A percentile compares a stretch with the other conserved stretches of the same genome.
phyloP scores from a whole-genome alignment of 768 basidiomycete genomes.

The Phaffia australis region DNA sequence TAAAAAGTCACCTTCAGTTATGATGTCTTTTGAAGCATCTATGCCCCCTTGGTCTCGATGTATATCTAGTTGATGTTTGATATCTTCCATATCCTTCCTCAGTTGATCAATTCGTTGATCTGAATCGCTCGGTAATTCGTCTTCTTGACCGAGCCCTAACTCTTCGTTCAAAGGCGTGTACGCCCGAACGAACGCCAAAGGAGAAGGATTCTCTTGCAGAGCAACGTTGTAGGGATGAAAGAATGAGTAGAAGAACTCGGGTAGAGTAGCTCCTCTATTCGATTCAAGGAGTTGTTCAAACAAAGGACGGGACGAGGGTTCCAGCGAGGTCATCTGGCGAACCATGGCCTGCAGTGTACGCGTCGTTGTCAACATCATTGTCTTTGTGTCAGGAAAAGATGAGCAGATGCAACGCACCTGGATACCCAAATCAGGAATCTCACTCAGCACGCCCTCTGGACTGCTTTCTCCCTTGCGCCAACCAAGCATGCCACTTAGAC shows the following conservation, averaged over 20 bases:
- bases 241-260: constrained; percentile 89
- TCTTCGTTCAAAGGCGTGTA: not conserved
- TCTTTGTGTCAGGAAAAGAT: not conserved
- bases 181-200: constrained; percentile 21
- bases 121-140: not conserved
- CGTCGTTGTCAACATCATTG: too few relatives aligned
- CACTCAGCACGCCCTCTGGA: constrained; percentile 50
- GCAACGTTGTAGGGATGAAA: constrained; percentile 79
- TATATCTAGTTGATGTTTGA: constrained; percentile 61
- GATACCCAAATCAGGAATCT: constrained; percentile 70
- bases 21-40: constrained; percentile 37
- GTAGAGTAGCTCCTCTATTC: constrained; percentile 68
- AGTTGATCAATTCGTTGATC: not conserved
- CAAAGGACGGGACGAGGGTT: constrained; percentile 62
- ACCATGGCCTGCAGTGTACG: constrained; percentile 57
- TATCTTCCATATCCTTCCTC: not conserved
- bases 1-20: not conserved
- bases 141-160: not conserved
- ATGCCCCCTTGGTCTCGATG: constrained; percentile 44
- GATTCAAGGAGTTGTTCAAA: constrained; percentile 68
- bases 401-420: constrained; percentile 48
- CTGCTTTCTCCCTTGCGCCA: constrained; percentile 71
- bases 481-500: constrained; percentile 86
- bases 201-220: constrained; percentile 55
- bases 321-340: constrained; percentile 76